phyloP scores from a whole-genome alignment of 1,139 yeast species.

The Yamadazyma atlantica region DNA sequence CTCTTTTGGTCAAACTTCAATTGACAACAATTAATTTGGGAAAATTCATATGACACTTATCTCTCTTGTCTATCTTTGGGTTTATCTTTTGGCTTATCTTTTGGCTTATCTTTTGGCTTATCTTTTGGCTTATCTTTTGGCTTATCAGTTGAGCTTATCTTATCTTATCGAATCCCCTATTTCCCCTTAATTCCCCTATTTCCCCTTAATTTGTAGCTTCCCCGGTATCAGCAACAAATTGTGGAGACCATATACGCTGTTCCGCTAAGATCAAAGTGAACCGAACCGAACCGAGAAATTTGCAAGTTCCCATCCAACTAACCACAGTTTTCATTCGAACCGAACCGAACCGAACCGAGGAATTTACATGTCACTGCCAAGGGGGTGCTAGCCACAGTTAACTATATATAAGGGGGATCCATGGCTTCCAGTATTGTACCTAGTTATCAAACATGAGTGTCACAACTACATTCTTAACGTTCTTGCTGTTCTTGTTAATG shows the following conservation, averaged over 20 bases:
- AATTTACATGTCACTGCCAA: not conserved
- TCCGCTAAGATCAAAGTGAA: constrained; percentile 1
- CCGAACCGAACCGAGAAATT: constrained; percentile 6
- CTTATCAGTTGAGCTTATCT: not conserved
- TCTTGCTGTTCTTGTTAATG: constrained; percentile 11
- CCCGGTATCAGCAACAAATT: too few relatives aligned
- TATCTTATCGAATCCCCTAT: not conserved
- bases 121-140: not conserved
- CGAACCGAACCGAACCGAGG: constrained; percentile 7
- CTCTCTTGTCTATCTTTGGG: too few relatives aligned
- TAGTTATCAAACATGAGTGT: not conserved
- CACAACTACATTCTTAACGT: not conserved
- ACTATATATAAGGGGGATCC: not conserved
- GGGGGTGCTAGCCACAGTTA: not conserved
- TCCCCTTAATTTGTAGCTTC: too few relatives aligned
- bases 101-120: not conserved
- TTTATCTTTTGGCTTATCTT: too few relatives aligned
- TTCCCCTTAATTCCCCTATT: too few relatives aligned
- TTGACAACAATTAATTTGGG: too few relatives aligned
- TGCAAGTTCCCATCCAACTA: not conserved
- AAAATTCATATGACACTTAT: too few relatives aligned
- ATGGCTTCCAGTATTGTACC: not conserved
- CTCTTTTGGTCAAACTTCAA: too few relatives aligned
- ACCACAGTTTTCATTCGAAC: not conserved
- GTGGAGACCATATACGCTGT: not conserved